phyloP scores from a whole-genome alignment of 176 grass and related monocot species.

The Phyllostachys edulis region DNA sequence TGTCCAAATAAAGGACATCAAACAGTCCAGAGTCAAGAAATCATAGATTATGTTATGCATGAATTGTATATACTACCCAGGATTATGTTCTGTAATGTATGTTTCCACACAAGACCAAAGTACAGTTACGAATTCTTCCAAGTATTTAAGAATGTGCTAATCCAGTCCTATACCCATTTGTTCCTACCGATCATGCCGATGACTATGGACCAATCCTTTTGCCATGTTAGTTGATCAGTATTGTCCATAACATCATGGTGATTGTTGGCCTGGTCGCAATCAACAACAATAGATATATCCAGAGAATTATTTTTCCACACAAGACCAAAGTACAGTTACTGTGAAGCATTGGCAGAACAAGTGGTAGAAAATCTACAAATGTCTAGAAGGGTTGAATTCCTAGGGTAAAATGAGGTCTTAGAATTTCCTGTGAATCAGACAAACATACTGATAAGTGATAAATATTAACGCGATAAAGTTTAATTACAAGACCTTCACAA shows the following conservation, averaged over 20 bases:
- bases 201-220: no score
- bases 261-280: no score
- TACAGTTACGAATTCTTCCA: not conserved
- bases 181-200: no score
- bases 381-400: not conserved
- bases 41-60: not conserved
- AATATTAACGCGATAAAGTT: not conserved
- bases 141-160: not conserved
- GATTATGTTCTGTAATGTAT: not conserved
- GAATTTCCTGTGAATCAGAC: not conserved
- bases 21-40: not conserved
- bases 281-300: no score
- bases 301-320: no score
- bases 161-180: no score
- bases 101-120: not conserved
- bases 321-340: not conserved
- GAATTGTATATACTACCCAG: not conserved
- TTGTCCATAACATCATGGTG: no score
- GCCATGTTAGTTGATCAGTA: no score
- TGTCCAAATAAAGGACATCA: constrained; percentile 11
- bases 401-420: not conserved
- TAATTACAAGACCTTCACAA: not conserved
- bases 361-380: not conserved
- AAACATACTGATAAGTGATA: not conserved
- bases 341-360: not conserved